phyloP scores from a whole-genome alignment of 2,329 filamentous ascomycete genomes.

The Chaetomiaceae sp. region DNA sequence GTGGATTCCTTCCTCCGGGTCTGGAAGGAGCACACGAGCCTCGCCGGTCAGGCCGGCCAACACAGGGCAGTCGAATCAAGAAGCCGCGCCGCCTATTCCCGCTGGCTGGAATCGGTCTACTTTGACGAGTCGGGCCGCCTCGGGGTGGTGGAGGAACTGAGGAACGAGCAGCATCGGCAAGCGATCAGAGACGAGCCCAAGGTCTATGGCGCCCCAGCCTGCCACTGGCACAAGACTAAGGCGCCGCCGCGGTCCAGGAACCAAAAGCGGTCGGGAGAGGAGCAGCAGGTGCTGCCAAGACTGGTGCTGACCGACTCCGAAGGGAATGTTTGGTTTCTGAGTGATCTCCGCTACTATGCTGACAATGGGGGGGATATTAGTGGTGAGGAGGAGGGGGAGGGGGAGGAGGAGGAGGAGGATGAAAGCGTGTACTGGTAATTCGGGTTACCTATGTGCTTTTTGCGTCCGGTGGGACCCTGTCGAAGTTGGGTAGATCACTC shows the following conservation, averaged over 20 bases:
- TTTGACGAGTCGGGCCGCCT: neutral
- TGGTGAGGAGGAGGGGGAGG: too few relatives aligned
- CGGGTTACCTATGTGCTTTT: neutral
- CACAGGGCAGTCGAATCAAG: neutral
- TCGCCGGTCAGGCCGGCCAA: neutral
- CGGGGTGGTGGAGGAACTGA: neutral
- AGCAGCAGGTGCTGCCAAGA: neutral
- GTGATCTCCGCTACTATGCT: neutral
- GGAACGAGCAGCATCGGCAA: neutral
- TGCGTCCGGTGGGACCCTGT: neutral
- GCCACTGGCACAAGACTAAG: conserved; percentile 2
- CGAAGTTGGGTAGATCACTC: too few relatives aligned
- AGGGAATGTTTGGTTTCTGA: neutral
- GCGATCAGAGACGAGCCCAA: neutral
- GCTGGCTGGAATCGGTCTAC: neutral
- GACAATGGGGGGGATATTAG: too few relatives aligned
- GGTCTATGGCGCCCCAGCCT: neutral
- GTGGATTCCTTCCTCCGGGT: too few relatives aligned
- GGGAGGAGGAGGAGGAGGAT: conserved; percentile 1
- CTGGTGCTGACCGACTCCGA: conserved; percentile 6
- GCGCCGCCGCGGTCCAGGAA: too few relatives aligned
- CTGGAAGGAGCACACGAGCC: neutral
- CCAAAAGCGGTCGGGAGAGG: neutral
- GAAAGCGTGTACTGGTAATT: neutral
- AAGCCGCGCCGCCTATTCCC: neutral